Conservation (phyloP, 1,139 yeast genomes). For the Nakaseomyces nivariensis region DNA sequence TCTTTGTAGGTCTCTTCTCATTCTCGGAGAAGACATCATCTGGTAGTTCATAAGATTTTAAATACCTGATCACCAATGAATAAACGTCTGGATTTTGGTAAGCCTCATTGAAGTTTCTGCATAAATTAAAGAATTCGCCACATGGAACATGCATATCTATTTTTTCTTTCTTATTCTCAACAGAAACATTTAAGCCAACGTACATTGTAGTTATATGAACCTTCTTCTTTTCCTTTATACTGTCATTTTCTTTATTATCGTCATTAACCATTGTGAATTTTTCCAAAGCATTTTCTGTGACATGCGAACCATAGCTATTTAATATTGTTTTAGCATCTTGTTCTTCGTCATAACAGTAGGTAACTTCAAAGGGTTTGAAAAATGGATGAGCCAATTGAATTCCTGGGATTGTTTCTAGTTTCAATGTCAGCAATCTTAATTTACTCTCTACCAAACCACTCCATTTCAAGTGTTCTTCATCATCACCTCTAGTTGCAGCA, state of each 20-base stretch:
- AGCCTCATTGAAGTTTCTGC: constrained; percentile 63
- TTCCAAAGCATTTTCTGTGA: constrained; percentile 35
- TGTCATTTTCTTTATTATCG: constrained; percentile 29
- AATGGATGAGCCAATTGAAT: constrained; percentile 83
- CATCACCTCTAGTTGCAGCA: constrained; percentile 60
- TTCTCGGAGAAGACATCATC: constrained; percentile 74
- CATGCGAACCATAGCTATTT: constrained; percentile 42
- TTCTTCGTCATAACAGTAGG: constrained; percentile 44
- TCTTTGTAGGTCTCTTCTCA: constrained; percentile 62
- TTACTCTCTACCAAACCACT: constrained; percentile 89
- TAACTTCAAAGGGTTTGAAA: constrained; percentile 60
- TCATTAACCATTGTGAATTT: constrained; percentile 30
- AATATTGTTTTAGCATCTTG: constrained; percentile 47
- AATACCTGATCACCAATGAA: constrained; percentile 60
- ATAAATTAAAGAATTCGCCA: constrained; percentile 71
- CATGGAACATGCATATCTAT: constrained; percentile 89
- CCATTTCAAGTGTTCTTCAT: constrained; percentile 82
- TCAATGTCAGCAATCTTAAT: constrained; percentile 67
- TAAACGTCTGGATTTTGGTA: constrained; percentile 48
- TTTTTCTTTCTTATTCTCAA: constrained; percentile 45
- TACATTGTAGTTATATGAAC: constrained; percentile 67
- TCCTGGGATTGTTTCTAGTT: constrained; percentile 67
- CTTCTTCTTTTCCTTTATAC: constrained; percentile 29
- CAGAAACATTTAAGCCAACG: constrained; percentile 64
- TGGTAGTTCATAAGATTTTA: constrained; percentile 73